Base-by-base conservation (phyloP, 2,329 filamentous ascomycete genomes). In the Rachicladosporium sp. region DNA sequence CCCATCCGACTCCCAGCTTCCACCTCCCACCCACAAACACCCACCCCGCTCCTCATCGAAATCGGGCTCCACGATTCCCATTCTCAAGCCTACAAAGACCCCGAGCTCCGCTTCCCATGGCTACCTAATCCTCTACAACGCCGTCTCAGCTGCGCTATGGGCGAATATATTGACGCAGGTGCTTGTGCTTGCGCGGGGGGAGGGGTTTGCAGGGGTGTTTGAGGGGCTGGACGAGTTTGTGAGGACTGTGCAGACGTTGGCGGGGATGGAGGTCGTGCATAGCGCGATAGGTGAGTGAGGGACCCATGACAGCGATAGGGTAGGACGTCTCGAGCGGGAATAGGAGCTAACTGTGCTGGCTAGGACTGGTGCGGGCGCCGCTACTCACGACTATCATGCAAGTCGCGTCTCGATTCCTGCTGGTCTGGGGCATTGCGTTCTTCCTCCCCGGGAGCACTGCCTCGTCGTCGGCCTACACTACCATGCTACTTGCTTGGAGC, bases 91-190 rank as follows among this genome's bases (percentile, higher is more conserved):
- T 34, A 29, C 43, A 9, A 13, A 45, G 7, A 43, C 42, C 7
- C 43, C 59, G 71, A 48, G 43, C 15, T 46, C 41, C 11, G 46
- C 33, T 8, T 31, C 49, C 34, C 49, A 40, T 6, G 39, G 50
- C 56, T 94, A 95, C 66, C 76, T 96, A 39, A 71, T 88, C 55
- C 66, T 78, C 52, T 98, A 96, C 74, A 96, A 96, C 65, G 71
- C 77, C 52, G 56, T 80, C 48, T 93, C 80, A 38, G 76, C 86
- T 44, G 58, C 77, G 13, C 74, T 89, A 38, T 98, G 91, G 91
- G 64, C 73, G 31, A 74, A 76, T 11, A 78, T 95, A 39, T 74
- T 95, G 31, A 76, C 83, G 44, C 79, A 82, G 2, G 52, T 78
- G 19, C 62, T 77, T 40, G 70, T 81, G 13, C 57, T 69, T 2